These are phyloP conservation scores for Euphrasia arctica DNA, from an alignment of 305 asterid genomes.

Conservation along the genomic window DNA sequence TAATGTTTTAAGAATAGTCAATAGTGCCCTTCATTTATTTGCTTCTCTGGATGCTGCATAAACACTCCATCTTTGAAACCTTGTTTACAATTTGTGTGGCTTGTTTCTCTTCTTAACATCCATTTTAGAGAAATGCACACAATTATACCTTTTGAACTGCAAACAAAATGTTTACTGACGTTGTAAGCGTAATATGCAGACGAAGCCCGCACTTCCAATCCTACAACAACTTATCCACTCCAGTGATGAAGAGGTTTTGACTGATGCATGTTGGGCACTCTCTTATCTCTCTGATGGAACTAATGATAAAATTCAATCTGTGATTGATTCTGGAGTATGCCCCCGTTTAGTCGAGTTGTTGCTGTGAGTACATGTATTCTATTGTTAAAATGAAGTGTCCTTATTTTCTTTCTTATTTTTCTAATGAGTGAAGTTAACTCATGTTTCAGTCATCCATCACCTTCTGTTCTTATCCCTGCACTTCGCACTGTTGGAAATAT, in stretches of 20 bases:
- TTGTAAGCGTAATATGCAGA: background rate
- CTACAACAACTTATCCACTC: background rate
- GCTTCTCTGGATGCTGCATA: too few relatives aligned
- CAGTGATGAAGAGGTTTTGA: background rate
- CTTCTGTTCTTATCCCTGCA: constrained; percentile 89
- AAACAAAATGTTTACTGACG: background rate
- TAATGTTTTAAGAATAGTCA: too few relatives aligned
- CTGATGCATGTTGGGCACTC: background rate
- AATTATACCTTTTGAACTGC: too few relatives aligned
- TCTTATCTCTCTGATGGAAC: background rate
- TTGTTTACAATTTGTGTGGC: too few relatives aligned
- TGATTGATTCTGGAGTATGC: background rate
- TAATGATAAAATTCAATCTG: constrained; percentile 1
- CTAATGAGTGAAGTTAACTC: background rate
- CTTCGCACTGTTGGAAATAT: constrained; percentile 90
- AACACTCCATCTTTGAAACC: too few relatives aligned
- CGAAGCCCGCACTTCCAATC: background rate
- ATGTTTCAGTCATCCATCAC: constrained; percentile 73
- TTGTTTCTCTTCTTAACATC: too few relatives aligned
- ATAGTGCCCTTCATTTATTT: too few relatives aligned
- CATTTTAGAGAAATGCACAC: too few relatives aligned
- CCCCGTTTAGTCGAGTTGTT: background rate
- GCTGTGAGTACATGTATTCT: background rate
- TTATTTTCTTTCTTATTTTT: too few relatives aligned
- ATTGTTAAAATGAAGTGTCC: background rate